These are phyloP conservation scores for Rhexocercosporidium sp. DNA, from an alignment of 2,329 filamentous ascomycete genomes.

Conservation along the genomic window DNA sequence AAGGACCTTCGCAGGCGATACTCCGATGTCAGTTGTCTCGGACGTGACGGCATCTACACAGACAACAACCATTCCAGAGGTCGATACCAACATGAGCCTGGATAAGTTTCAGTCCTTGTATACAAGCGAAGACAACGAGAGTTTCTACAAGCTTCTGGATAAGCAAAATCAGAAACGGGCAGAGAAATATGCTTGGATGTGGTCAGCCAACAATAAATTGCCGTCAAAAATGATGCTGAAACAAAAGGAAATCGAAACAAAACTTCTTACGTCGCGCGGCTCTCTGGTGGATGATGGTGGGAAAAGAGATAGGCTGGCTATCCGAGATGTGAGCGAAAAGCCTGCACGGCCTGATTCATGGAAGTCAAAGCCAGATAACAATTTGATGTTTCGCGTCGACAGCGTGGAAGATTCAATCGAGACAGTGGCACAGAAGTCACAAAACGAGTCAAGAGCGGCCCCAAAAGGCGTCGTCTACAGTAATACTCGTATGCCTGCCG, in stretches of 20 bases:
- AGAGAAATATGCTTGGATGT: conserved; percentile 88
- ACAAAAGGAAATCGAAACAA: conserved; percentile 65
- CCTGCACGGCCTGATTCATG: conserved; percentile 80
- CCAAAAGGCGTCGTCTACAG: conserved; percentile 80
- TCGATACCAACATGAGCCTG: conserved; percentile 81
- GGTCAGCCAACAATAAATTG: conserved; percentile 84
- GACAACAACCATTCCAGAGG: conserved; percentile 50
- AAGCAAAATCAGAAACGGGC: conserved; percentile 84
- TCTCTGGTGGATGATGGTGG: conserved; percentile 60
- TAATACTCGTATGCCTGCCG: conserved; percentile 78
- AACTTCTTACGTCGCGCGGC: conserved; percentile 50
- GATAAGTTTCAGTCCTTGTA: conserved; percentile 89
- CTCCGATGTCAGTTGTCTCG: conserved; percentile 66
- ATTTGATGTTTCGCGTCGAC: conserved; percentile 83
- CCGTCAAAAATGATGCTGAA: conserved; percentile 78
- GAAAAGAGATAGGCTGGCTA: conserved; percentile 62
- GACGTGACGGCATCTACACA: conserved; percentile 44
- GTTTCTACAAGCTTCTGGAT: conserved; percentile 91
- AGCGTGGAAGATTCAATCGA: conserved; percentile 62
- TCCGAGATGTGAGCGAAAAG: conserved; percentile 71
- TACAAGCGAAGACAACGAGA: conserved; percentile 97
- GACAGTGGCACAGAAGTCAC: conserved; percentile 71
- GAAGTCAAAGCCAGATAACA: conserved; percentile 76
- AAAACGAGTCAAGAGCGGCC: conserved; percentile 72
- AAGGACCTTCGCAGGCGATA: conserved; percentile 71